These are phyloP conservation scores for Papiliotrema fonsecae DNA, from an alignment of 1,284 basidiomycete species.

Conservation along the genomic window DNA sequence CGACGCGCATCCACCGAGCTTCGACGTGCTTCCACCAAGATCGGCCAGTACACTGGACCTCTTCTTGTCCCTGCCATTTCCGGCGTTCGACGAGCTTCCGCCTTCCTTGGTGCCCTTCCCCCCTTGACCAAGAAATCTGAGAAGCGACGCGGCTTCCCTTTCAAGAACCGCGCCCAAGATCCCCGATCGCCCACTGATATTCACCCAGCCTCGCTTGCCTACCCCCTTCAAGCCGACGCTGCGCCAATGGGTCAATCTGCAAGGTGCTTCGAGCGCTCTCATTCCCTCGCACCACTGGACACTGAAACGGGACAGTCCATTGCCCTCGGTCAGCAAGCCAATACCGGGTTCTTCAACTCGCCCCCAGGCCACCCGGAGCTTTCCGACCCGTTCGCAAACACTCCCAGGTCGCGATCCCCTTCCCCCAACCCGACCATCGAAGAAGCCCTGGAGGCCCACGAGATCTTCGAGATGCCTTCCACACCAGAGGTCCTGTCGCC, in stretches of 20 bases:
- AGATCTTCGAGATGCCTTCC: conserved; percentile 5
- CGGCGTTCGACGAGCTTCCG: conserved; percentile 4
- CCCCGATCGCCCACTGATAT: neutral
- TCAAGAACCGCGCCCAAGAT: neutral
- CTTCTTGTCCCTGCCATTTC: conserved; percentile 1
- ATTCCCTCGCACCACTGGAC: conserved; percentile 3
- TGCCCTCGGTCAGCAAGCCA: neutral
- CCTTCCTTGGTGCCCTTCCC: conserved; percentile 4
- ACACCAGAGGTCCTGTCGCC: conserved; percentile 1
- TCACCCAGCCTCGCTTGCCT: conserved; percentile 5
- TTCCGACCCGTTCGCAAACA: neutral
- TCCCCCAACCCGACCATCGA: neutral
- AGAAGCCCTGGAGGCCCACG: conserved; percentile 5
- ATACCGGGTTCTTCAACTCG: neutral
- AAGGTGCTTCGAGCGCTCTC: neutral
- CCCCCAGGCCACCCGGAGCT: neutral
- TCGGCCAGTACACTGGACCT: neutral
- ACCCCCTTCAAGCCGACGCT: neutral
- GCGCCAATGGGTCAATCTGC: conserved; percentile 1
- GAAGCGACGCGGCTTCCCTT: conserved; percentile 1
- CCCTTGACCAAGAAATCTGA: neutral
- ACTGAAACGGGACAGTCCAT: neutral
- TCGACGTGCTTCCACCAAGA: conserved; percentile 1
- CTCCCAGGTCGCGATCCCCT: neutral
- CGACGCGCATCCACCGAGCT: conserved; percentile 4